Base-by-base conservation (phyloP, 768 basidiomycete species). In the Tulasnella sp. region DNA sequence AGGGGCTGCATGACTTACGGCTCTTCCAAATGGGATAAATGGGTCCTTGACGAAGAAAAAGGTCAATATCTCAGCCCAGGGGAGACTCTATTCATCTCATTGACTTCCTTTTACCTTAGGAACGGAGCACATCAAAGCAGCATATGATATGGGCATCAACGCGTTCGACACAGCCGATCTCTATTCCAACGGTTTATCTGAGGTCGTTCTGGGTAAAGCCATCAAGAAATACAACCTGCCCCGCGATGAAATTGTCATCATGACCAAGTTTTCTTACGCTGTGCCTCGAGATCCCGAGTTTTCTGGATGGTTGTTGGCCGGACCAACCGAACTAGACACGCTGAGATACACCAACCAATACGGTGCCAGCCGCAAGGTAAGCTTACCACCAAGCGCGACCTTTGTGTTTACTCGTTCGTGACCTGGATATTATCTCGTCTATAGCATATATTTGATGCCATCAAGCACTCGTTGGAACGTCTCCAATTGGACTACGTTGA, bases 401-500 rank as follows among this genome's bases (percentile, higher is more conserved):
- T 0, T 0, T 37, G n/a, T 34, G n/a, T 73, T 20, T 14, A 18
- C 28, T n/a, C 20, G 22, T 37, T 73, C 46, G 31, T 73, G 72
- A 37, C 72, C 8, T 37, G 42, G 31, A 7, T 73, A 9, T 37
- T 73, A 6, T 22, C 72, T 72, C 69, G 31, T 37, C 72, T n/a
- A 60, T 83, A 88, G 91, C 90, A 92, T 83, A 94, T 95, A 58
- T 95, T 95, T 82, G 92, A 92, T 42, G 87, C 90, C 0, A 85
- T 88, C 76, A 83, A 87, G 50, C 84, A 81, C 7, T 84, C 90
- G 64, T 85, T 95, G 80, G 85, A 92, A 83, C 88, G 93, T 22
- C 88, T 95, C 2, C 92, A 94, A 73, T 84, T 93, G 40, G 94
- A 94, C 76, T 93, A 94, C 82, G 88, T 95, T 83, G 94, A 95